Evolutionary conservation across 2,329 filamentous ascomycete species (phyloP).

Genomic region (Chrysosporium keratinophilum): DNA sequence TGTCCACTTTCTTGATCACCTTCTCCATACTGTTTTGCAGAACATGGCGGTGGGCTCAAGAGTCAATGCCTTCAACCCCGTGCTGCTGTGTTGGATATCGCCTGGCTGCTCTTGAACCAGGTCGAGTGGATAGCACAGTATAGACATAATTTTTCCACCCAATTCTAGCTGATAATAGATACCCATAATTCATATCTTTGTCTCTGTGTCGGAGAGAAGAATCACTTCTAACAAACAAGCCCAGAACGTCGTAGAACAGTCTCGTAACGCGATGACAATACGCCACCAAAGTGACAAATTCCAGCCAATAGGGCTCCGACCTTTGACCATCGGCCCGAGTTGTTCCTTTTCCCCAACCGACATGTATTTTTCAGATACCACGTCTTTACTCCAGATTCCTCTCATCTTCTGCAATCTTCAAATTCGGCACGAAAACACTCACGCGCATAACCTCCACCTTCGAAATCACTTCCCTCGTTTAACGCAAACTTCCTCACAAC

Average conservation of each 20-base stretch:
- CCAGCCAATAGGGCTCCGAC: conserved; percentile 8
- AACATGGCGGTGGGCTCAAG: too few species aligned
- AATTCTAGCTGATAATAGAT: too few species aligned
- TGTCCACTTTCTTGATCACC: too few species aligned
- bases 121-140: too few species aligned
- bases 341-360: neutral
- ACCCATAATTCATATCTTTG: neutral
- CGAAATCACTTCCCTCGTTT: neutral
- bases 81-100: too few species aligned
- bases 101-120: too few species aligned
- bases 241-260: neutral
- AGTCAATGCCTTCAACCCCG: too few species aligned
- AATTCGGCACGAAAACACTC: neutral
- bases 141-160: too few species aligned
- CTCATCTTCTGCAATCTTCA: neutral
- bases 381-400: conserved; percentile 4
- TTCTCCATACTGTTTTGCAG: too few species aligned
- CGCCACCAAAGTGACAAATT: neutral
- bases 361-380: conserved; percentile 12
- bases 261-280: conserved; percentile 8
- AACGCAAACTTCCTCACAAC: conserved; percentile 9
- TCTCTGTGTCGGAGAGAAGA: neutral
- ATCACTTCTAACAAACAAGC: neutral
- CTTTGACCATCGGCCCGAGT: conserved; percentile 10
- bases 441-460: neutral